Percentiles rank a stretch among this genome's conserved stretches.
Evolutionary conservation across 441 rosid genomes (phyloP).

Genomic region (Cnidoscolus chayamansa): DNA sequence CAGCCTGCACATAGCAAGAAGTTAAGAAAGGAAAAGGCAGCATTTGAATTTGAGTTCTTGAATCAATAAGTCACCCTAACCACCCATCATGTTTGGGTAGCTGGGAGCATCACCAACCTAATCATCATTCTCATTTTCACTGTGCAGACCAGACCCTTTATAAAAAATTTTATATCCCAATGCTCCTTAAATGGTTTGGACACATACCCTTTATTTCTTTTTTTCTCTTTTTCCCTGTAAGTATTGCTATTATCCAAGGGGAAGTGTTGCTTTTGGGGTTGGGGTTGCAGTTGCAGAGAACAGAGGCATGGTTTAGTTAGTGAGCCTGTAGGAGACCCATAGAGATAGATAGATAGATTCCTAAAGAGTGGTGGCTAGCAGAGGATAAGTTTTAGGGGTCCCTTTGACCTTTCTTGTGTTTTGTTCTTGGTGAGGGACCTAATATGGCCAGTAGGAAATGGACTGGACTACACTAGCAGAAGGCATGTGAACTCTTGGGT

Average conservation of each 20-base stretch:
- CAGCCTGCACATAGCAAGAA: background rate
- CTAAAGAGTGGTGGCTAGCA: constrained; percentile 1
- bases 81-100: constrained; percentile 30
- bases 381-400: constrained; percentile 8
- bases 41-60: constrained; percentile 26
- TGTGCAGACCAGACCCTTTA: constrained; percentile 2
- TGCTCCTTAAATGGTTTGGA: too few species aligned
- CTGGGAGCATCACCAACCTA: constrained; percentile 29
- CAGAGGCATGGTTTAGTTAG: background rate
- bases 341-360: background rate
- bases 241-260: too few species aligned
- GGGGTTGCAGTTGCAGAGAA: too few species aligned
- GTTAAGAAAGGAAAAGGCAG: constrained; percentile 17
- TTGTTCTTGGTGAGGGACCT: constrained; percentile 9
- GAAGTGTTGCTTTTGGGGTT: too few species aligned
- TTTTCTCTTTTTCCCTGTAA: too few species aligned
- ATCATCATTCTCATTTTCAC: constrained; percentile 18
- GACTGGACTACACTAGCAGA: constrained; percentile 32
- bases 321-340: too few species aligned
- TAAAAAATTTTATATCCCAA: too few species aligned
- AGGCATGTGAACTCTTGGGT: constrained; percentile 32
- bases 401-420: constrained; percentile 19
- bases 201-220: too few species aligned
- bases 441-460: constrained; percentile 29
- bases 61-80: constrained; percentile 25